Base-by-base conservation (phyloP, 2,329 filamentous ascomycete species). In the Setomelanomma holmii region DNA sequence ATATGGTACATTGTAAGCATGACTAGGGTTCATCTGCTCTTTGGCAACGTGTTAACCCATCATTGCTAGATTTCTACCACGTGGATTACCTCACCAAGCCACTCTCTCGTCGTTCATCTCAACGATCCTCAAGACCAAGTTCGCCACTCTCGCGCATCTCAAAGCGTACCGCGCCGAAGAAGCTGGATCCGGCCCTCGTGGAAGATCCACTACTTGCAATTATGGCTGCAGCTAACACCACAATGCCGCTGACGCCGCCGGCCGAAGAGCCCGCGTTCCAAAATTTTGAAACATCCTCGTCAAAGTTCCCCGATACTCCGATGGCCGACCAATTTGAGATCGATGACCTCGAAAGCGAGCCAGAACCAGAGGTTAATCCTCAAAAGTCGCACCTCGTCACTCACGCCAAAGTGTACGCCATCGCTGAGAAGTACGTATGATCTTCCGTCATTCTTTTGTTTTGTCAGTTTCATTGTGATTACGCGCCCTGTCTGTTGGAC, bases 371-470 rank as follows among this genome's bases (percentile, higher is more conserved):
- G 42, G 62, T 69, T 35, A 74, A 75, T 40, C 62, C 66, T 11
- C 72, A 76, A 54, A 67, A 71, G 36, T 72, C 77, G 5, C 72
- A 80, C 60, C 71, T 81, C 5, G 56, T 81, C 41, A 72, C 75
- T 14, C 79, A 82, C 58, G 75, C 78, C 12, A 76, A 76, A 45
- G 76, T 82, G 34, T 82, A 82, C 61, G 78, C 78, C 27, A 73
- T 81, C 20, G 79, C 78, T 8, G 79, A 81, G 63, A 81, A 81
- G 71, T 75, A 72, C 66, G 73, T 74, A 55, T 43, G 42, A 50
- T 49, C 10, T 49, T 60, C 53, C 40, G 43, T 56, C 49, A 47
- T 51, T 41, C 34, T 49, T 53, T 51, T 23, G 27, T 46, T 47
- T 53, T 44, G 56, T 22, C 40, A 42, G 40, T 51, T 61, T 56